A percentile compares a stretch with the other conserved stretches of the same genome.
Evolutionary conservation across 176 grass and related monocot genomes (phyloP).

Genomic region (Avena atlantica): DNA sequence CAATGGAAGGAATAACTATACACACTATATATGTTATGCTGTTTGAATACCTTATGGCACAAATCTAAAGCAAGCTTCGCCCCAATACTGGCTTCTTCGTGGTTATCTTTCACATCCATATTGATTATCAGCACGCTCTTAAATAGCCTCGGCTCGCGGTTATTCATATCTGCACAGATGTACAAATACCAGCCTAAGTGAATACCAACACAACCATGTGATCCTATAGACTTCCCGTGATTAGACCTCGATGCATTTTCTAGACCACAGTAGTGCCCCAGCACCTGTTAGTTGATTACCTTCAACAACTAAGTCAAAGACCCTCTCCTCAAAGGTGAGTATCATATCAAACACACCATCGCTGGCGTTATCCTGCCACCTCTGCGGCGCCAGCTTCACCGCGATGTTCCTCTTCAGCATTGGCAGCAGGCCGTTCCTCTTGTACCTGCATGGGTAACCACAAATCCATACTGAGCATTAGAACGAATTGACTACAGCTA

Average conservation of each 20-base stretch:
- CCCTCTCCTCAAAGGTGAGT: constrained; percentile 92
- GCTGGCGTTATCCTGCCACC: constrained; percentile 81
- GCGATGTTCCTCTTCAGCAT: constrained; percentile 93
- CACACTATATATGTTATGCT: constrained; percentile 2
- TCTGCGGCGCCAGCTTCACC: constrained; percentile 81
- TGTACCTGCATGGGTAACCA: constrained; percentile 66
- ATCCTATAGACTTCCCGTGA: background rate
- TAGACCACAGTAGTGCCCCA: background rate
- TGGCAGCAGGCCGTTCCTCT: constrained; percentile 91
- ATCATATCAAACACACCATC: constrained; percentile 89
- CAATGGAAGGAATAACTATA: constrained; percentile 20
- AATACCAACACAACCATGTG: constrained; percentile 2
- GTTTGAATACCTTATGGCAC: constrained; percentile 75
- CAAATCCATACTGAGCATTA: constrained; percentile 15
- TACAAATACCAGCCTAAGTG: background rate
- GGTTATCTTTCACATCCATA: constrained; percentile 99
- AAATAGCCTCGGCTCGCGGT: constrained; percentile 73
- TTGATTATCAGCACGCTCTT: constrained; percentile 81
- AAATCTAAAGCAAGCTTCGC: constrained; percentile 95
- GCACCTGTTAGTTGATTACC: constrained; percentile 49
- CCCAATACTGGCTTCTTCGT: constrained; percentile 94
- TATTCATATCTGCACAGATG: constrained; percentile 80
- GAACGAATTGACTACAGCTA: background rate
- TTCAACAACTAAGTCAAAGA: constrained; percentile 85
- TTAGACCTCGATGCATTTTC: background rate